Base-by-base conservation (phyloP, 108 stramenopile species). In the Cyclotella baltica region DNA sequence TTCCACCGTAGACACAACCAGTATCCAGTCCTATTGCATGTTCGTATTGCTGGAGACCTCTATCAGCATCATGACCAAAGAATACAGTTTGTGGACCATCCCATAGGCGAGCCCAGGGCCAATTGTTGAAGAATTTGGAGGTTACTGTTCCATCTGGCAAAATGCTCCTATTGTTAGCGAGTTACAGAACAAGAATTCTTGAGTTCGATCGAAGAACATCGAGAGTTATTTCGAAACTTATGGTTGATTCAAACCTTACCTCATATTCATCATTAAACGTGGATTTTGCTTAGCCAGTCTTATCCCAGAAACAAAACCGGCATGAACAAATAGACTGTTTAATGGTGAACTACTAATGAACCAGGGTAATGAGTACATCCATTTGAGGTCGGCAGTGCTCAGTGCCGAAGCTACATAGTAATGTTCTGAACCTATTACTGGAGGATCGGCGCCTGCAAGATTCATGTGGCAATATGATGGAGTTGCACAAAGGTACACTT, bases 11-110 rank as follows among this genome's bases (percentile, higher is more conserved):
- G 1, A 98, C 98, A 55, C 96, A 97, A 25, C 94, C 98, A 15
- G 97, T 97, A 75, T 98, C 98, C 38, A 97, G 51, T 8, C 98
- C 96, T 37, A 97, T 89, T 9, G 96, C 97, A 73, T 96, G 90
- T 56, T 97, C 94, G 40, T 94, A 90, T 62, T 92, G 88, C 63
- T 97, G 98, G 31, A 98, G 80, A 20, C 97, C 97, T 48, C 96
- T 81, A 56, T 93, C 93, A 8, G 98, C 96, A 87, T 98, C 98
- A 76, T 98, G 98, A 11, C 98, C 98, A 75, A 97, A 98, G 4
- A 94, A 83, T 20, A 97, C 91, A 2, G 94, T 96, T 58, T 95
- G 88, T 2, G 98, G 97, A 5, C 98, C 98, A 78, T 94, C 88
- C 98, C 97, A 98, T 0, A 93, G 84, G 50, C 91, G 63, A 5